Percentiles rank a stretch among this genome's conserved stretches.
Conservation (phyloP, 192 early-diverging fungal genomes). For the Umbelopsis sp. region DNA sequence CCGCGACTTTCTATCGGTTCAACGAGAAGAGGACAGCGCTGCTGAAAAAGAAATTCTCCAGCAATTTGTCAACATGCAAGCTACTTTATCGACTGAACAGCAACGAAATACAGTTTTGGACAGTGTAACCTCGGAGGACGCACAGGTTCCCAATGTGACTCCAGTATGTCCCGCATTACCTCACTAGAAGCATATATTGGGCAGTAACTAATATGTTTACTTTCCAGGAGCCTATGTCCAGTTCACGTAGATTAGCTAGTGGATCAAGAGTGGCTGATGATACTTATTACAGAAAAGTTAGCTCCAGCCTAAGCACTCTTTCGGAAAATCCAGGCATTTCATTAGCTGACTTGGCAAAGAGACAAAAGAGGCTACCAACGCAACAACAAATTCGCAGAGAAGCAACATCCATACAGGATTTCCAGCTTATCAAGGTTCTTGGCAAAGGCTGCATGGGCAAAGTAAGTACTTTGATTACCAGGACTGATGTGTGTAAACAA, state of each 20-base stretch:
- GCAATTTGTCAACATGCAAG: slow-evolving; percentile 21
- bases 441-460: slow-evolving; percentile 67
- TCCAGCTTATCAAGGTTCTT: slow-evolving; percentile 56
- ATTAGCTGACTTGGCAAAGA: background rate
- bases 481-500: no score
- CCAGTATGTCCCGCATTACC: no score
- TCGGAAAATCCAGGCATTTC: slow-evolving; percentile 14
- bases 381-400: slow-evolving; percentile 25
- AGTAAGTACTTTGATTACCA: slow-evolving; percentile 30
- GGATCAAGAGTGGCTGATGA: background rate
- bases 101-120: background rate
- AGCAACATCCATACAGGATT: slow-evolving; percentile 43
- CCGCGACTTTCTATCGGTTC: slow-evolving; percentile 51
- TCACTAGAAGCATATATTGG: no score
- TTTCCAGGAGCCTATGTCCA: background rate
- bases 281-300: background rate
- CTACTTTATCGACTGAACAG: slow-evolving; percentile 12
- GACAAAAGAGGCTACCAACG: slow-evolving; percentile 2
- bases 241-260: background rate
- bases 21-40: slow-evolving; percentile 51
- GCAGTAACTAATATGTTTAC: no score
- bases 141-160: background rate
- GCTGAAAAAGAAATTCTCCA: slow-evolving; percentile 40
- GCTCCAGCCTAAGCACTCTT: slow-evolving; percentile 8
- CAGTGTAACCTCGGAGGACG: background rate